Conservation (phyloP, 2,329 filamentous ascomycete species). For the Colletotrichum liriopes region DNA sequence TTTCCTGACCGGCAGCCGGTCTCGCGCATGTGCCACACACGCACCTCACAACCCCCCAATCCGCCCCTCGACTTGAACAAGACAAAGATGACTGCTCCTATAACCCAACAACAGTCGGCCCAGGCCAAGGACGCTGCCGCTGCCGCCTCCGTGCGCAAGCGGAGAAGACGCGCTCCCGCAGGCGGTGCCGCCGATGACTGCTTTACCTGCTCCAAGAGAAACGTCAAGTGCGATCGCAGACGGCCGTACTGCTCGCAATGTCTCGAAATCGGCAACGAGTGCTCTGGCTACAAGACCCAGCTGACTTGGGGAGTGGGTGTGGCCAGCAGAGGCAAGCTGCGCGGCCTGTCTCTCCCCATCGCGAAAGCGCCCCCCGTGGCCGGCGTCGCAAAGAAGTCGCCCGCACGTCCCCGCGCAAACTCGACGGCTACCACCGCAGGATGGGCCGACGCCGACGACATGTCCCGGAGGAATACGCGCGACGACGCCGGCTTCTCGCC, state of each 20-base stretch:
- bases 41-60: constrained; percentile 10
- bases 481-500: constrained; percentile 56
- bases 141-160: constrained; percentile 72
- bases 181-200: constrained; percentile 95
- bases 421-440: constrained; percentile 58
- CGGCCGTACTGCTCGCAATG: constrained; percentile 97
- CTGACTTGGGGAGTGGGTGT: constrained; percentile 97
- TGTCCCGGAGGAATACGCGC: constrained; percentile 51
- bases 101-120: constrained; percentile 45
- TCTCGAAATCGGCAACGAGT: constrained; percentile 91
- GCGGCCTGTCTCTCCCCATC: constrained; percentile 84
- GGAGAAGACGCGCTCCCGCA: constrained; percentile 88
- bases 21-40: constrained; percentile 31
- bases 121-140: constrained; percentile 65
- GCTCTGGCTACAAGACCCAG: constrained; percentile 96
- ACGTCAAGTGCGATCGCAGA: constrained; percentile 89
- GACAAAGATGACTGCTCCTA: constrained; percentile 42
- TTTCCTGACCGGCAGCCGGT: constrained; percentile 21
- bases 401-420: constrained; percentile 61
- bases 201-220: constrained; percentile 90
- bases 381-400: constrained; percentile 64
- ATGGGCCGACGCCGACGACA: constrained; percentile 58
- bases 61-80: constrained; percentile 15
- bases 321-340: constrained; percentile 93
- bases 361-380: constrained; percentile 73